Evolutionary conservation across 768 basidiomycete genomes (phyloP), one percentile per base, ranked within the genome.

Genomic region (Lactarius psammicola): DNA sequence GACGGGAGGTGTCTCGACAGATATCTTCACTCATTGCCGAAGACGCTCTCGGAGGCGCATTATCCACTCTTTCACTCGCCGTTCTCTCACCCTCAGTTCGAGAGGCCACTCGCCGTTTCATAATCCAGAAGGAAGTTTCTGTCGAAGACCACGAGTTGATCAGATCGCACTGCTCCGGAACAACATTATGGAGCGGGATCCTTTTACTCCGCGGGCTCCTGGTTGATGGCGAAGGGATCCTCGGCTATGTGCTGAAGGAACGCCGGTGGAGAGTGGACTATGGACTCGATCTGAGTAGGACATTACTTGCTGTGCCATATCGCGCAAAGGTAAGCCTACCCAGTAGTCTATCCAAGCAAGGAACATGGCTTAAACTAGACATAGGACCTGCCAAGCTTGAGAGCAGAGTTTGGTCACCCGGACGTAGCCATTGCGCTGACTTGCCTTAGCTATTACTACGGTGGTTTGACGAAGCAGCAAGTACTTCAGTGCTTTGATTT

Each of bases 381-480:
- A 15, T n/a, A 83, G 67, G 84, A 85, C 56, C 73, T 78, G 4
- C 83, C 84, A 0, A 74, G 81, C 17, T 65, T 73, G 13, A 74
- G 78, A 31, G 78, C 83, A 40, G 82, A 85, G 57, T 85, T 85
- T 55, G 81, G 80, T 5, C 84, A 85, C 68, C 84, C 83, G 0
- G 84, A 85, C 28, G 74, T 83, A 3, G 76, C 78, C 1, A 73
- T 84, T 56, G 62, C 74, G 18, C 70, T 84, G 57, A 84, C 83
- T 0, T 84, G 78, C 58, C 71, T 84, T 34, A 76, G 76, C 0
- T 84, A 84, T 60, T 84, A 84, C 56, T 84, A 84, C 56, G 72
- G 72, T 1, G 84, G 84, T 7, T 74, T 85, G 4, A 75, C 71
- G 0, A 64, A 75, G 10, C 59, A 73, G 1, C 81, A 85, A 56